Evolutionary conservation across 2,329 filamentous ascomycete species (phyloP).

Genomic region (Monilinia fructigena): DNA sequence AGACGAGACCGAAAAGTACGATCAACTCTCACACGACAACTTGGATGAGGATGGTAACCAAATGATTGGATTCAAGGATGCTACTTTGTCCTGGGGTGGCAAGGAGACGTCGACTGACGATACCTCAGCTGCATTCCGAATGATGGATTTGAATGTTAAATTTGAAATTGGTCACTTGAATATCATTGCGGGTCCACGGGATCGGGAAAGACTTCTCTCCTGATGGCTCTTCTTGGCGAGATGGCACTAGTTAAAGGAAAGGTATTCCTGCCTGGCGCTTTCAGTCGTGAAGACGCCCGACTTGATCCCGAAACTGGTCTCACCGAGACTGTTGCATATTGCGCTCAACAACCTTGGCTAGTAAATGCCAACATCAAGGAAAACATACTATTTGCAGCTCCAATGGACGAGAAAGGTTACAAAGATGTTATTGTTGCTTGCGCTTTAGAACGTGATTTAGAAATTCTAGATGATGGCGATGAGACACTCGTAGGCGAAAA

Average conservation of each 20-base stretch:
- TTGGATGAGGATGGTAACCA: constrained; percentile 66
- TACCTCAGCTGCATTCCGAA: constrained; percentile 68
- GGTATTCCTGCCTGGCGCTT: constrained; percentile 75
- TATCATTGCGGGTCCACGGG: constrained; percentile 88
- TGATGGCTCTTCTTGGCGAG: constrained; percentile 95
- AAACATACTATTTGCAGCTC: constrained; percentile 88
- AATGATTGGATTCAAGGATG: constrained; percentile 80
- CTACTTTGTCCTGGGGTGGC: constrained; percentile 86
- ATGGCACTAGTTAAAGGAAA: constrained; percentile 83
- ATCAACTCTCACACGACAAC: constrained; percentile 72
- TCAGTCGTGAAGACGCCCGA: constrained; percentile 79
- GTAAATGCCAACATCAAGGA: constrained; percentile 94
- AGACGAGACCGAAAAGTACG: constrained; percentile 94
- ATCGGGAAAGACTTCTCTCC: constrained; percentile 89
- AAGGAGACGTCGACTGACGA: constrained; percentile 62
- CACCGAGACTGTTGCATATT: constrained; percentile 91
- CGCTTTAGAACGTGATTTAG: constrained; percentile 83
- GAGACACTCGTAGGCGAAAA: constrained; percentile 95
- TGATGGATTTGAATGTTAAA: constrained; percentile 78
- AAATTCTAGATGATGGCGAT: constrained; percentile 90
- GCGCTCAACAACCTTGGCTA: constrained; percentile 94
- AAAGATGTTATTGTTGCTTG: constrained; percentile 86
- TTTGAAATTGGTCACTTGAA: constrained; percentile 88
- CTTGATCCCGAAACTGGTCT: constrained; percentile 80
- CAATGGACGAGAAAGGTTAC: constrained; percentile 79